Evolutionary conservation across 73 alveolate genomes (phyloP), one percentile per base, ranked within the genome.

Genomic region (Vitrella brassicaformis): DNA sequence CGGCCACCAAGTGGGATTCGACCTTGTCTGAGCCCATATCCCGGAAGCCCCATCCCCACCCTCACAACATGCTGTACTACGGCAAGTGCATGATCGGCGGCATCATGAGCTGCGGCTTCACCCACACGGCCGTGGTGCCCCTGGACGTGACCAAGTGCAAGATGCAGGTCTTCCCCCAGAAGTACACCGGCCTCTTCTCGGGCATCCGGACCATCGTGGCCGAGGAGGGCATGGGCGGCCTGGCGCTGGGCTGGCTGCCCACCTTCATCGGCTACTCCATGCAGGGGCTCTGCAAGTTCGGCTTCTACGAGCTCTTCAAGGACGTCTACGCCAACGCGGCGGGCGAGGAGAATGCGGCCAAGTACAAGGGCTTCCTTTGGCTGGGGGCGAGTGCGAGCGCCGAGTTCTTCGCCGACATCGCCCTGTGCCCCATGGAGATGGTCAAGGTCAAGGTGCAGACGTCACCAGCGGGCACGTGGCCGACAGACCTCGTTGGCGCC

Each of bases 221-320:
- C 27, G 78, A 87, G 10, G 92, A 87, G 47, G 97, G 97, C 25
- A 47, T 81, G 47, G 76, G 88, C 66, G 93, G 97, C 47, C 86
- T 91, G 80, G 81, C 92, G n/a, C 89, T 91, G 28, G 97, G 96
- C 67, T 91, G 97, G 97, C 85, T 81, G 31, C 96, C 97, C 47
- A 90, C 97, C 47, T 73, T 90, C 47, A 79, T 91, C 71, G 97
- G 97, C 28, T 91, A 91, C 75, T 84, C 95, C 0, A 67, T 80
- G 28, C 88, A 91, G 81, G 97, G 97, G 31, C 85, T 90, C 81
- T 95, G 96, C 31, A 91, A 91, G 83, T 91, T 87, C 81, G 97
- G 97, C 30, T 91, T 91, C 90, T 91, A 91, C 75, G 97, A 91
- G 74, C 87, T 91, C 90, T 91, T 91, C 90, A 91, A 91, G 91